phyloP scores from a whole-genome alignment of 768 basidiomycete species.

The Clathrus columnatus region DNA sequence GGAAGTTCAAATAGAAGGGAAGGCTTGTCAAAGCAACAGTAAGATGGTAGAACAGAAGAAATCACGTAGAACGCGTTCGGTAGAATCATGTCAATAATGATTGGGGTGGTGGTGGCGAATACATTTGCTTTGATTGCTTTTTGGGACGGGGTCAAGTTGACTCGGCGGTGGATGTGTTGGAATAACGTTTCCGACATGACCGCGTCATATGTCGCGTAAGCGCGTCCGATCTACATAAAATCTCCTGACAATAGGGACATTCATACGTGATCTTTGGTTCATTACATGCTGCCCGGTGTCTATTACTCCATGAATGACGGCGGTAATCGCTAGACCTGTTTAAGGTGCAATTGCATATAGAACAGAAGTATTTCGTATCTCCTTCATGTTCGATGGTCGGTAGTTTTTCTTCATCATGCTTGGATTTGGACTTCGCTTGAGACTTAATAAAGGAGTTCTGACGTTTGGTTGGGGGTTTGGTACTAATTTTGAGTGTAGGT shows the following conservation, averaged over 20 bases:
- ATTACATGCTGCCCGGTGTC: not conserved
- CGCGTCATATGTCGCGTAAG: not conserved
- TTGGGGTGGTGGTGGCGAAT: no score
- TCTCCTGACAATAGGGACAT: not conserved
- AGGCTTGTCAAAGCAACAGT: not conserved
- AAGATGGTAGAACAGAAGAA: not conserved
- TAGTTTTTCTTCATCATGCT: not conserved
- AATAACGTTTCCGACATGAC: no score
- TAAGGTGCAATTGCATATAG: not conserved
- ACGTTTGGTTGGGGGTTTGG: no score
- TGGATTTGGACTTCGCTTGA: no score
- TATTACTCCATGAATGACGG: not conserved
- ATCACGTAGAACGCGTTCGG: constrained; percentile 6
- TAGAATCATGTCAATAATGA: no score
- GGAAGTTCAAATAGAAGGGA: not conserved
- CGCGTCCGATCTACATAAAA: not conserved
- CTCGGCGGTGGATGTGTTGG: no score
- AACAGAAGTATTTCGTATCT: not conserved
- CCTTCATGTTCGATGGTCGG: not conserved
- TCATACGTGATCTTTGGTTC: not conserved
- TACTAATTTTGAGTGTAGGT: no score
- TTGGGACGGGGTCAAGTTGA: not conserved
- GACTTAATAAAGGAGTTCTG: no score
- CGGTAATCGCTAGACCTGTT: not conserved
- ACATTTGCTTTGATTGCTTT: no score